A percentile compares a stretch with the other conserved stretches of the same genome.
phyloP scores from a whole-genome alignment of 352 stramenopile genomes.

The Blastocystis sp. region DNA sequence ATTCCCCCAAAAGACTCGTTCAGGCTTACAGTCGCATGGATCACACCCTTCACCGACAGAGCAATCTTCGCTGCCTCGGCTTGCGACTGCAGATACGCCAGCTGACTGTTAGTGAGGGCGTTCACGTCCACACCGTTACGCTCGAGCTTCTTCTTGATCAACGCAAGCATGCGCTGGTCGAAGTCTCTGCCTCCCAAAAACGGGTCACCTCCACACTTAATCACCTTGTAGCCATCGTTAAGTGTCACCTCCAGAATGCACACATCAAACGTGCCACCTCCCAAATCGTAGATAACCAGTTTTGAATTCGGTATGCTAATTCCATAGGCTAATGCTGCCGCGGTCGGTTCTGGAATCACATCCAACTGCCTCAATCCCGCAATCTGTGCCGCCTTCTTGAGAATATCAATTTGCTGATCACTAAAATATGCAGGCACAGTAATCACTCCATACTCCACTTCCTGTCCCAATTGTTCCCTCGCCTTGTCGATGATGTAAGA shows the following conservation, averaged over 20 bases:
- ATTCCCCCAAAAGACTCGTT: neutral
- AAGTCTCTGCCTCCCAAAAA: constrained; percentile 14
- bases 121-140: neutral
- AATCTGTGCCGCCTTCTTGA: neutral
- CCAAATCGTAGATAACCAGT: neutral
- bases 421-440: constrained; percentile 6
- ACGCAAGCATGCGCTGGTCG: neutral
- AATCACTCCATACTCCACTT: neutral
- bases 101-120: neutral
- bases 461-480: neutral
- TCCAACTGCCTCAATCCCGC: neutral
- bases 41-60: neutral
- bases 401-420: neutral
- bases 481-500: neutral
- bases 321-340: neutral
- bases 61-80: neutral
- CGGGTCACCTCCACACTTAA: neutral
- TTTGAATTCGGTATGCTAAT: neutral
- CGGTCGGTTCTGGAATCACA: neutral
- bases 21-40: neutral
- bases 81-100: neutral
- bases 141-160: neutral
- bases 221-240: neutral
- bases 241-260: neutral
- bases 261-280: constrained; percentile 17